These are phyloP conservation scores for Pleurotus citrinopileatus DNA, from an alignment of 768 basidiomycete species.

Conservation along the genomic window DNA sequence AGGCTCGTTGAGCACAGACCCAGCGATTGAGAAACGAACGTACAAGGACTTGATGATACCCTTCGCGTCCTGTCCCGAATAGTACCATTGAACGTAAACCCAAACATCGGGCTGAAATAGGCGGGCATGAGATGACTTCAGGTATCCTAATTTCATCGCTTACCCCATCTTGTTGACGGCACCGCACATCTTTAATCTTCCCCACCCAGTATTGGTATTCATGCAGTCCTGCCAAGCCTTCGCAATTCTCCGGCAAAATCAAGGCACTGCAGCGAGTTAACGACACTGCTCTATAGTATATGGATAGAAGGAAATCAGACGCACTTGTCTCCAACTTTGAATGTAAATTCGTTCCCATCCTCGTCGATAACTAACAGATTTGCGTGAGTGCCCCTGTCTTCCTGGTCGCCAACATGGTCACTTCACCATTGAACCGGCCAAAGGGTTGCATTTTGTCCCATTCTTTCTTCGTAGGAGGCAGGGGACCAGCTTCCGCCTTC, in stretches of 20 bases:
- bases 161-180: constrained; percentile 19
- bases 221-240: constrained; percentile 10
- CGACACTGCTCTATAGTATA: not conserved
- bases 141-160: constrained; percentile 22
- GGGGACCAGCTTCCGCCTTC: constrained; percentile 3
- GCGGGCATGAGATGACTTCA: not conserved
- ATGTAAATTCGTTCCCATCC: constrained; percentile 28
- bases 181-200: constrained; percentile 44
- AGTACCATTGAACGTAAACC: constrained; percentile 55
- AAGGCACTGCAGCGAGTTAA: constrained; percentile 30
- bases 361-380: constrained; percentile 25
- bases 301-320: constrained; percentile 10
- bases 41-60: constrained; percentile 47
- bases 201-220: constrained; percentile 52
- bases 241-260: constrained; percentile 34
- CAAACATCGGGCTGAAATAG: constrained; percentile 40
- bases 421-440: constrained; percentile 17
- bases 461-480: constrained; percentile 14
- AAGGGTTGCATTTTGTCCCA: constrained; percentile 19
- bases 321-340: constrained; percentile 32
- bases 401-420: not conserved
- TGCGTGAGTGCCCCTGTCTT: not conserved
- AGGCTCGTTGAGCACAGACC: not conserved
- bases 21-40: constrained; percentile 16
- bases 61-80: constrained; percentile 45